A percentile compares a stretch with the other conserved stretches of the same genome.
phyloP scores from a whole-genome alignment of 2,329 filamentous ascomycete genomes.

The Penicillium palitans region DNA sequence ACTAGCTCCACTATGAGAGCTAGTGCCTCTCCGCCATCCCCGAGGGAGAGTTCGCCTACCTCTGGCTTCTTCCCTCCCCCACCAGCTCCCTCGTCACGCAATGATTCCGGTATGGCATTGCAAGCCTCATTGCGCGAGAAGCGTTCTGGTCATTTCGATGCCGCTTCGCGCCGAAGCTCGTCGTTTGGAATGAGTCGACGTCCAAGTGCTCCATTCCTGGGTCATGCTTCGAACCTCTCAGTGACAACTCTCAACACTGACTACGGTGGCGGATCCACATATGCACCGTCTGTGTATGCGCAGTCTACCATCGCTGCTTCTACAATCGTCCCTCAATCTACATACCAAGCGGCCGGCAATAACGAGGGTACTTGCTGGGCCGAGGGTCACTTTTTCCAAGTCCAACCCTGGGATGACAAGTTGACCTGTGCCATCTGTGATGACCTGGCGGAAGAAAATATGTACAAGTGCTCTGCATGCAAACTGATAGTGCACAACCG shows the following conservation, averaged over 20 bases:
- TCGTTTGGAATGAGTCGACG: slow-evolving; percentile 75
- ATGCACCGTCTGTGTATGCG: slow-evolving; percentile 52
- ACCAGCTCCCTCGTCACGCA: slow-evolving; percentile 77
- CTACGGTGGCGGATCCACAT: slow-evolving; percentile 41
- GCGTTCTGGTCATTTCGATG: slow-evolving; percentile 87
- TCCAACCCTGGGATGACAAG: slow-evolving; percentile 46
- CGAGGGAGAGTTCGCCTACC: slow-evolving; percentile 66
- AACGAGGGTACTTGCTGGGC: slow-evolving; percentile 47
- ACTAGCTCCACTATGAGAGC: slow-evolving; percentile 62
- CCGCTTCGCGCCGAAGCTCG: slow-evolving; percentile 80
- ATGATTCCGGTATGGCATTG: slow-evolving; percentile 86
- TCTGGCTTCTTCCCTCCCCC: slow-evolving; percentile 78
- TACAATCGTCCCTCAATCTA: slow-evolving; percentile 50
- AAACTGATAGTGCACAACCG: slow-evolving; percentile 57
- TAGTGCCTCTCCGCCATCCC: slow-evolving; percentile 56
- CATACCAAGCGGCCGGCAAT: slow-evolving; percentile 42
- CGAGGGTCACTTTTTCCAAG: slow-evolving; percentile 52
- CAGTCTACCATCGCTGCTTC: slow-evolving; percentile 53
- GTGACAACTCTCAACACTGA: slow-evolving; percentile 48
- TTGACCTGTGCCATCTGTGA: slow-evolving; percentile 51
- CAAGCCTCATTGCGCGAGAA: slow-evolving; percentile 88
- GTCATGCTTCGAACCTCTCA: slow-evolving; percentile 54
- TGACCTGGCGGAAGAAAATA: slow-evolving; percentile 60
- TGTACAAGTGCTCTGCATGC: slow-evolving; percentile 52
- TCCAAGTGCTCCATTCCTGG: slow-evolving; percentile 72